Evolutionary conservation across 768 basidiomycete species (phyloP), one percentile per base, ranked within the genome.

Genomic region (Pleurotus giganteus): DNA sequence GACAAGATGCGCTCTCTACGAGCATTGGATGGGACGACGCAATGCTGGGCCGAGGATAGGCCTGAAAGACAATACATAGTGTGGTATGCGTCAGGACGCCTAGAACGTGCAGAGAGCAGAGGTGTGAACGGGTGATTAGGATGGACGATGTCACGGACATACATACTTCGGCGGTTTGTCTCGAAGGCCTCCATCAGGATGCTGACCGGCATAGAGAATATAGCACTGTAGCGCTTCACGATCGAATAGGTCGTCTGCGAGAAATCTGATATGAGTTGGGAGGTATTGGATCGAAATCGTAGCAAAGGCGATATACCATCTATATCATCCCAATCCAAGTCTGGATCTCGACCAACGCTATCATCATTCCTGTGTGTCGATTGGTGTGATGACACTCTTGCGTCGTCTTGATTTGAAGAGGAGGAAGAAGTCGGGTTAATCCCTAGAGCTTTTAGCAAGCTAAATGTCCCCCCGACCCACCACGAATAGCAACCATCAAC

Each of bases 401-500:
- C n/a, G n/a, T n/a, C n/a, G n/a, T n/a, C n/a, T n/a, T n/a, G n/a
- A n/a, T n/a, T n/a, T n/a, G n/a, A n/a, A n/a, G n/a, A n/a, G n/a
- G n/a, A n/a, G n/a, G n/a, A n/a, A n/a, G n/a, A n/a, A n/a, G n/a
- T n/a, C n/a, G n/a, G n/a, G 15, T 63, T 76, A 52, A 77, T 67
- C 9, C 77, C 76, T 0, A 84, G 62, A 24, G 81, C 83, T 54
- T 91, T 90, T 0, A 97, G 71, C 7, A 98, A 71, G 0, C 81
- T 77, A 65, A 97, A 91, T 13, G 88, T 80, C 0, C 95, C 95
- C 1, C 92, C 97, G 21, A 93, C 91, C 97, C 96, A 99, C 97
- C 97, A 99, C n/a, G 89, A 87, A 69, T 99, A 99, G 69, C 97
- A 99, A 3, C 96, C 97, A 63, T 99, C 97, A 0, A 99, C 96